Evolutionary conservation across 495 filamentous ascomycete species (phyloP).

Genomic region (Neurospora sp.): DNA sequence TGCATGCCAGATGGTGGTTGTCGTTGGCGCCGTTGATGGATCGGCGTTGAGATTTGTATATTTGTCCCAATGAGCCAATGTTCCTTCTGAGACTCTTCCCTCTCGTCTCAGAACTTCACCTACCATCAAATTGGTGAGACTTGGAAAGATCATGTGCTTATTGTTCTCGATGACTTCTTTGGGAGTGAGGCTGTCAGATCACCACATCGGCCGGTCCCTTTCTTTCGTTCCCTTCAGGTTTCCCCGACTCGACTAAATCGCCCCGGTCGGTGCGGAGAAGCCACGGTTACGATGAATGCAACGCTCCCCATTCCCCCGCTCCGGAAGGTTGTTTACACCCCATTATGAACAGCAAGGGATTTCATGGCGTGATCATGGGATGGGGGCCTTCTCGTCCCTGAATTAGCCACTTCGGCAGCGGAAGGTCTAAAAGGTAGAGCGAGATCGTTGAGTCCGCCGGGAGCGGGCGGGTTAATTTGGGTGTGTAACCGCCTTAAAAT

Average conservation of each 20-base stretch:
- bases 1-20: not conserved
- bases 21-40: not conserved
- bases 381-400: not conserved
- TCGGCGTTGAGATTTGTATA: not conserved
- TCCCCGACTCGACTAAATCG: not conserved
- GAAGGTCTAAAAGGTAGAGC: not conserved
- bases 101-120: not conserved
- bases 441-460: not conserved
- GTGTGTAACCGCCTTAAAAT: not conserved
- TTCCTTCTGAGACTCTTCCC: not conserved
- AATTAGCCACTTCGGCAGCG: not conserved
- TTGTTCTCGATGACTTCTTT: not conserved
- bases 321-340: not conserved
- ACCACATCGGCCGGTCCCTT: not conserved
- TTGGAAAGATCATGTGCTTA: not conserved
- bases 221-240: not conserved
- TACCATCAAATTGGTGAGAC: not conserved
- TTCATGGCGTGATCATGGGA: not conserved
- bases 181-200: not conserved
- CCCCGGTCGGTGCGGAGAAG: not conserved
- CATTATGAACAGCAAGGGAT: not conserved
- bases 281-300: not conserved
- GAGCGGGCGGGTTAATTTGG: not conserved
- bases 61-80: not conserved
- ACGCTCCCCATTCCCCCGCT: not conserved